Evolutionary conservation across 108 stramenopile species (phyloP).

Genomic region (Aureococcus anophagefferens): DNA sequence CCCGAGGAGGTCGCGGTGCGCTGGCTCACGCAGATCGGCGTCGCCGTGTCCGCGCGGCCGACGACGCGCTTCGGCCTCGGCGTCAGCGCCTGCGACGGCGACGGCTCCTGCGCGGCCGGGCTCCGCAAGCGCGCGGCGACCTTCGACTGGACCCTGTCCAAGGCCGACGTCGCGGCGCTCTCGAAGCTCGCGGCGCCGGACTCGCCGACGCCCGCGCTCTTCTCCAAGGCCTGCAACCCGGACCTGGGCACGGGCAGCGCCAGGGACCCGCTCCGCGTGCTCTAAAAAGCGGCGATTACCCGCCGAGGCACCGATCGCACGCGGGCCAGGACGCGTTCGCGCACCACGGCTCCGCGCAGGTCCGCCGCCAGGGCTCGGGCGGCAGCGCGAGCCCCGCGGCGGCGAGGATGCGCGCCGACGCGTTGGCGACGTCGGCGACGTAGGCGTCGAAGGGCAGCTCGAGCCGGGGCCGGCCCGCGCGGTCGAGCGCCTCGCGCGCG

Average conservation of each 20-base stretch:
- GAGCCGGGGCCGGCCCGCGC: too few species aligned
- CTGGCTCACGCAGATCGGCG: slow-evolving; percentile 42
- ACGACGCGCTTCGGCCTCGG: slow-evolving; percentile 37
- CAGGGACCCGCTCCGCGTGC: neutral
- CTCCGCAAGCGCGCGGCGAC: slow-evolving; percentile 17
- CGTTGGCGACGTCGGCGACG: too few species aligned
- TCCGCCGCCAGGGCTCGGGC: too few species aligned
- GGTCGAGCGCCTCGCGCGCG: too few species aligned
- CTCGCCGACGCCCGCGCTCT: slow-evolving; percentile 42
- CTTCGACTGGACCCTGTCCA: slow-evolving; percentile 32
- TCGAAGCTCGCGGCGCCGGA: slow-evolving; percentile 25
- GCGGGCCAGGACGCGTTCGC: too few species aligned
- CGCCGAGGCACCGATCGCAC: too few species aligned
- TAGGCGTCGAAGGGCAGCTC: too few species aligned
- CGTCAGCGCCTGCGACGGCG: slow-evolving; percentile 12
- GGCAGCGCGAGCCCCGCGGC: too few species aligned
- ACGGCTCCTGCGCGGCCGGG: slow-evolving; percentile 24
- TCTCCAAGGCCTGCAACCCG: slow-evolving; percentile 16
- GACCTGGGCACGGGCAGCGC: neutral
- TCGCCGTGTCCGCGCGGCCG: slow-evolving; percentile 34
- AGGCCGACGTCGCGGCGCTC: slow-evolving; percentile 30
- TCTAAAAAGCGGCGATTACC: too few species aligned
- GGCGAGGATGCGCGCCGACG: too few species aligned
- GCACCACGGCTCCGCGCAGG: too few species aligned
- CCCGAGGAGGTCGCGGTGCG: slow-evolving; percentile 42